Conservation (phyloP, 331 rosid genomes). For the Arachis monticola region DNA sequence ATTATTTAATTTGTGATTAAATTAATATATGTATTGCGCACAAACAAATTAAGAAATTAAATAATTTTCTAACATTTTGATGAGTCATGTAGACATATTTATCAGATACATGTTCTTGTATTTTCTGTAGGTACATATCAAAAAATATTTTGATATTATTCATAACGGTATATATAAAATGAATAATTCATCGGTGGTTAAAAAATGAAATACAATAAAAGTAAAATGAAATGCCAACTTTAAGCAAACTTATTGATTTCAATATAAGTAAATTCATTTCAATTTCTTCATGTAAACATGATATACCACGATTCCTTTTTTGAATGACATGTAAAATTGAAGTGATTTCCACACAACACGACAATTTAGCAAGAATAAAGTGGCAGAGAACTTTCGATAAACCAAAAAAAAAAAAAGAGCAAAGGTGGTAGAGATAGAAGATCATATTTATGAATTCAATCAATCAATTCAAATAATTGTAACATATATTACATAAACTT, state of each 20-base stretch:
- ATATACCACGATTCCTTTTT: not conserved
- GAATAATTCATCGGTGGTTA: no score
- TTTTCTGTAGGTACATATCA: no score
- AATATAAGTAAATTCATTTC: slow-evolving; percentile 13
- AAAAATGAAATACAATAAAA: not conserved
- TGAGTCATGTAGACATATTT: no score
- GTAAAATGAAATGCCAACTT: not conserved
- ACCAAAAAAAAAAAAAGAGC: no score
- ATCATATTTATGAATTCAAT: slow-evolving; percentile 22
- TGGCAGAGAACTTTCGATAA: not conserved
- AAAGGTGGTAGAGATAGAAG: not conserved
- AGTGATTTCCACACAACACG: not conserved
- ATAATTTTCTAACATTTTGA: no score
- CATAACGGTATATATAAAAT: no score
- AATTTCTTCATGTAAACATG: not conserved
- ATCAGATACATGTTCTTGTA: no score
- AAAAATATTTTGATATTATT: no score
- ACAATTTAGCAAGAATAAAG: slow-evolving; percentile 11
- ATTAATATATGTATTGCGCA: no score
- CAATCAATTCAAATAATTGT: slow-evolving; percentile 18
- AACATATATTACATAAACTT: slow-evolving; percentile 26
- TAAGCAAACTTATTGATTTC: not conserved
- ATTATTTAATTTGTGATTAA: no score
- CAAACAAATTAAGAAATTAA: no score
- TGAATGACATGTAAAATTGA: slow-evolving; percentile 5